phyloP scores from a whole-genome alignment of 2,329 filamentous ascomycete species.

The Beauveria caledonica region DNA sequence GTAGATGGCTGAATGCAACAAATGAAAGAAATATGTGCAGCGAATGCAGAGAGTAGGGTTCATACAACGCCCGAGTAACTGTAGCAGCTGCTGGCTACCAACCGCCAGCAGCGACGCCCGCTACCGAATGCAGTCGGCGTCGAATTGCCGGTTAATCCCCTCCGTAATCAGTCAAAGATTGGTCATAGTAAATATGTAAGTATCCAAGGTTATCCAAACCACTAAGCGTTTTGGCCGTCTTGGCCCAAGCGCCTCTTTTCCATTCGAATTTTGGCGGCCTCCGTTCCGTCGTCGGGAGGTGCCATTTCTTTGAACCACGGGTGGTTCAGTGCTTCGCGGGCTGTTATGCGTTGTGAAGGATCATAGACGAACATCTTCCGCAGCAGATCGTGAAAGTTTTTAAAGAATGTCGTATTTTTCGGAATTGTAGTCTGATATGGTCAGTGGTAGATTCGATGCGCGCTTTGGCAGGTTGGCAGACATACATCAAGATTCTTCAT shows the following conservation, averaged over 20 bases:
- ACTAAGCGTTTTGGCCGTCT: constrained; percentile 14
- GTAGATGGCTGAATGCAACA: background rate
- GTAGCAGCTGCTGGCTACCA: background rate
- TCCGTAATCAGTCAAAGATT: background rate
- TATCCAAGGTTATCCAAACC: constrained; percentile 16
- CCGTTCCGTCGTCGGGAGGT: constrained; percentile 57
- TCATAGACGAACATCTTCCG: constrained; percentile 63
- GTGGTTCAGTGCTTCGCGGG: constrained; percentile 57
- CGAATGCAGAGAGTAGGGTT: background rate
- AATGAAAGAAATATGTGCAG: background rate
- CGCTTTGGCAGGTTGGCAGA: background rate
- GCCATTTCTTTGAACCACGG: constrained; percentile 60
- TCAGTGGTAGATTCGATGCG: background rate
- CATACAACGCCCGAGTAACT: background rate
- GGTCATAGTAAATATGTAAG: background rate
- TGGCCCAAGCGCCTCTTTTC: constrained; percentile 35
- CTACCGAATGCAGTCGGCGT: background rate
- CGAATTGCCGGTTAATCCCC: background rate
- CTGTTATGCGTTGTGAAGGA: constrained; percentile 55
- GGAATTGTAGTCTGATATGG: constrained; percentile 54
- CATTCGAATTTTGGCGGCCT: constrained; percentile 55
- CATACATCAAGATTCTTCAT: constrained; percentile 60
- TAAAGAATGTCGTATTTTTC: constrained; percentile 48
- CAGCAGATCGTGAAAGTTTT: constrained; percentile 55
- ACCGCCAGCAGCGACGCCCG: background rate